phyloP scores from a whole-genome alignment of 257 asterid species.

The Primulina huaijiensis region DNA sequence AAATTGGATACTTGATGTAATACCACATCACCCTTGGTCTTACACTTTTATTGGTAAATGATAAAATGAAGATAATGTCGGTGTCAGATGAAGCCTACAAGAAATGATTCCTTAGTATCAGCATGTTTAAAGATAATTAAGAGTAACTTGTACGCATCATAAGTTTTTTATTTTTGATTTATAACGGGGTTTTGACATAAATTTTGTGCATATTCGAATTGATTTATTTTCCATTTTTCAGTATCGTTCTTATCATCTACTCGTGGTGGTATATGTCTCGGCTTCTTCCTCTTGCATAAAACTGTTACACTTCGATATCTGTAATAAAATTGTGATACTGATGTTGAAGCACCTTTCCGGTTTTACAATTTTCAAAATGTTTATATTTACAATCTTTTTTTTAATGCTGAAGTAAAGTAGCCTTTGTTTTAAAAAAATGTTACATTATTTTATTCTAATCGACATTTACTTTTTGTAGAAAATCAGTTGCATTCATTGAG shows the following conservation, averaged over 20 bases:
- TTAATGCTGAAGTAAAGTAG: background rate
- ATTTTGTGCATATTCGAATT: background rate
- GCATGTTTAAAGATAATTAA: background rate
- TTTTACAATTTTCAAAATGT: background rate
- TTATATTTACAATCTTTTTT: too few species aligned
- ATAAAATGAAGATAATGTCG: too few species aligned
- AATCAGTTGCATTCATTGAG: background rate
- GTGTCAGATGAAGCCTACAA: background rate
- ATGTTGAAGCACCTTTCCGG: background rate
- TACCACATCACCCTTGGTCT: background rate
- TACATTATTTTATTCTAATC: background rate
- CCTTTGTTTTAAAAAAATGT: background rate
- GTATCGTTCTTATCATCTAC: background rate
- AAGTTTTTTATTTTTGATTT: background rate
- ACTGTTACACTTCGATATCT: background rate
- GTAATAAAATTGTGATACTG: background rate
- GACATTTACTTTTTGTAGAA: background rate
- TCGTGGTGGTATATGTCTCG: background rate
- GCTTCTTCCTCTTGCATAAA: background rate
- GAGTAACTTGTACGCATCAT: background rate
- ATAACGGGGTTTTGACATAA: background rate
- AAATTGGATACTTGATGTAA: constrained; percentile 1
- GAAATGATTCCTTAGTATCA: background rate
- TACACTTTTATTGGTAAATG: background rate
- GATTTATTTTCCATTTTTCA: background rate